phyloP scores from a whole-genome alignment of 306 rosid species.

The Medicago ruthenica region DNA sequence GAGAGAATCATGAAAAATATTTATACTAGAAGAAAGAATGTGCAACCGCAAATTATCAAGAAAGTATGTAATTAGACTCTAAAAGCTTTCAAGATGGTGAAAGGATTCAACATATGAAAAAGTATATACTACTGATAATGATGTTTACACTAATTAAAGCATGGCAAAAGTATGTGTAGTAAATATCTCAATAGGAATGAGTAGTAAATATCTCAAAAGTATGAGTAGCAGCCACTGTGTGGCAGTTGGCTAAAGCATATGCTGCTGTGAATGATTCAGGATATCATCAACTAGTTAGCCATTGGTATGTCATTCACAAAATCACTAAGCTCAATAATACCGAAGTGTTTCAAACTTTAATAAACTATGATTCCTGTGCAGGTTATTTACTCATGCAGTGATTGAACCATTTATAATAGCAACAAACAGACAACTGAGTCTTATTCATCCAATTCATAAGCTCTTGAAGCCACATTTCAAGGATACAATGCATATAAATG shows the following conservation, averaged over 20 bases:
- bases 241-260: slow-evolving; percentile 96
- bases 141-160: too few species aligned
- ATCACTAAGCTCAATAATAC: neutral
- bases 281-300: slow-evolving; percentile 91
- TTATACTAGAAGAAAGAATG: too few species aligned
- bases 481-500: slow-evolving; percentile 94
- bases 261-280: slow-evolving; percentile 93
- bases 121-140: too few species aligned
- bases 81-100: too few species aligned
- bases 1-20: too few species aligned
- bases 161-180: too few species aligned
- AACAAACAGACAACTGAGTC: slow-evolving; percentile 78
- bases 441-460: slow-evolving; percentile 83
- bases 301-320: slow-evolving; percentile 65
- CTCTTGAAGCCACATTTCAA: slow-evolving; percentile 85
- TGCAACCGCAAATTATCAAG: too few species aligned
- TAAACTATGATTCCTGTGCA: slow-evolving; percentile 43
- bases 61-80: too few species aligned
- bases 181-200: too few species aligned
- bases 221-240: slow-evolving; percentile 69
- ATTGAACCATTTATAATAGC: slow-evolving; percentile 95
- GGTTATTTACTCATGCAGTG: slow-evolving; percentile 91
- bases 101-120: too few species aligned
- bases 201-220: too few species aligned
- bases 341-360: slow-evolving; percentile 2